A percentile compares a stretch with the other conserved stretches of the same genome.
Evolutionary conservation across 192 early-diverging fungal genomes (phyloP).

Genomic region (Geosiphon pyriformis): DNA sequence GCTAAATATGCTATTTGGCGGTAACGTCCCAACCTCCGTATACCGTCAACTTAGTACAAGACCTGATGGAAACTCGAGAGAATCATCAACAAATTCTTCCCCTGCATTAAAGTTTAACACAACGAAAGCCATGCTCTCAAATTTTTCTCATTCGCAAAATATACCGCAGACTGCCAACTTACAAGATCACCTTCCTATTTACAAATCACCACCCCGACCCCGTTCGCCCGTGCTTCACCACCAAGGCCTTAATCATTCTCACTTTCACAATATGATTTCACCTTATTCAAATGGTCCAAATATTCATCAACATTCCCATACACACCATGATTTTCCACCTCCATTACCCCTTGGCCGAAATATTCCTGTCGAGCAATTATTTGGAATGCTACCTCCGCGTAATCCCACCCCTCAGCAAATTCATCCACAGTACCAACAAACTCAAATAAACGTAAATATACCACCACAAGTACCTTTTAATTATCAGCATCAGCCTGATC

Average conservation of each 20-base stretch:
- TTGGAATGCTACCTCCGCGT: conserved; percentile 14
- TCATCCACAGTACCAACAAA: conserved; percentile 21
- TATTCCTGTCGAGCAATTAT: conserved; percentile 24
- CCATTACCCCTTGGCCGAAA: conserved; percentile 11
- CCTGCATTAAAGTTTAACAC: conserved; percentile 24
- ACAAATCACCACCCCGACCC: conserved; percentile 7
- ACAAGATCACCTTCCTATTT: conserved; percentile 11
- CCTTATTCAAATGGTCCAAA: conserved; percentile 19
- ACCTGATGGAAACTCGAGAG: conserved; percentile 32
- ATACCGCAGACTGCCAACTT: conserved; percentile 14
- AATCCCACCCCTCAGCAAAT: conserved; percentile 18
- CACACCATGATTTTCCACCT: conserved; percentile 13
- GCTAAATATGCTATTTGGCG: conserved; percentile 35
- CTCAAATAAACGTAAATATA: background rate
- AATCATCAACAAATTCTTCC: conserved; percentile 20
- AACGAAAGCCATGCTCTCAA: conserved; percentile 11
- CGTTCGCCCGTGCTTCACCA: conserved; percentile 16
- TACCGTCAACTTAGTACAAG: conserved; percentile 53
- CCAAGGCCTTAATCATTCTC: conserved; percentile 10
- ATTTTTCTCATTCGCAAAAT: conserved; percentile 10
- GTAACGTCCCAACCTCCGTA: conserved; percentile 54
- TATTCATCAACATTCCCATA: conserved; percentile 12
- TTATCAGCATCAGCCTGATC: conserved; percentile 16
- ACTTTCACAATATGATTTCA: conserved; percentile 11
- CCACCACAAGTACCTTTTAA: conserved; percentile 20